Evolutionary conservation across 1,284 basidiomycete genomes (phyloP), one percentile per base, ranked within the genome.

Genomic region (Ceratobasidium sp.): DNA sequence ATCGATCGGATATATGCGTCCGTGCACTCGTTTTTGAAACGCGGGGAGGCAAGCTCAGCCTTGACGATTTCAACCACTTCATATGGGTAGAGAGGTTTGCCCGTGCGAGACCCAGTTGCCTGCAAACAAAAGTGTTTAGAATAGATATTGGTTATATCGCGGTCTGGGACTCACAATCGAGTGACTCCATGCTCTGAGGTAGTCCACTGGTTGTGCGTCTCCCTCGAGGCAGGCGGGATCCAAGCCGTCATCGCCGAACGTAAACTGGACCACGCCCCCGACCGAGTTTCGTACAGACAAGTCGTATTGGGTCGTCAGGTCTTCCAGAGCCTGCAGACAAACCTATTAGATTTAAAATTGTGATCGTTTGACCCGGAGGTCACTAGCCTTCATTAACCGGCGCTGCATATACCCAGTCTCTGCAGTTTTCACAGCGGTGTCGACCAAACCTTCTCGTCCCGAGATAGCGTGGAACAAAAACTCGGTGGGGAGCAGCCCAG

Each of bases 351-450:
- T 33, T 42, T 11, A 38, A 56, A 66, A n/a, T 46, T 2, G 30
- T 33, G 30, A 6, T 5, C 23, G 28, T 42, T 30, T 60, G 18
- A 61, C 33, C 30, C 9, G 40, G n/a, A 25, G 56, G 3, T 12
- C n/a, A 44, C 74, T 49, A 56, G 78, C 79, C 81, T 99, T 99
- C 97, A 99, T 99, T 76, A 99, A 82, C 75, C 97, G 92, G 74
- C 97, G 89, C 78, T 96, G 94, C 96, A 99, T 99, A 83, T 99
- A 99, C 51, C 97, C 97, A 0, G 97, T 99, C 82, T 99, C 97
- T 21, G 97, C 97, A 0, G 97, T 99, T 83, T 99, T 99, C 81
- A 99, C 97, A 28, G 97, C 97, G 0, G 97, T 99, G 83, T 99
- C 97, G 78, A 99, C 96, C 56, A 99, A 83, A 83, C 97, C 97